Conservation (phyloP, 75 land plant species). For the Sequoia sempervirens region DNA sequence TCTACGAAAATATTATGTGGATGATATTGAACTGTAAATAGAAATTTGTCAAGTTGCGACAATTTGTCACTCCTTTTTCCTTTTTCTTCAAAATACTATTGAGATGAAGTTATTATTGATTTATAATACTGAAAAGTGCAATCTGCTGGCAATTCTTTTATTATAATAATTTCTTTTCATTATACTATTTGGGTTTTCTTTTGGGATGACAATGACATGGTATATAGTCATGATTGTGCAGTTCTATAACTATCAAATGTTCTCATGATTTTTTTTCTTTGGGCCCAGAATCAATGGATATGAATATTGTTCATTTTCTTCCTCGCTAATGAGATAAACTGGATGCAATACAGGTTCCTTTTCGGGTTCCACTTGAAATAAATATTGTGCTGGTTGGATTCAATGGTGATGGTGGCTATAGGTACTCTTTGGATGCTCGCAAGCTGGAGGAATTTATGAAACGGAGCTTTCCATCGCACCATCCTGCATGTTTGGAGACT, state of each 20-base stretch:
- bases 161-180: neutral
- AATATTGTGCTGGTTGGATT: conserved; percentile 91
- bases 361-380: conserved; percentile 87
- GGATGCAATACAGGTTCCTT: conserved; percentile 73
- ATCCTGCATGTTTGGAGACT: conserved; percentile 89
- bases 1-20: neutral
- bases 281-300: neutral
- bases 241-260: neutral
- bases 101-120: neutral
- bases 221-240: neutral
- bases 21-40: neutral
- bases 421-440: conserved; percentile 59
- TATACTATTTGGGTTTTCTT: neutral
- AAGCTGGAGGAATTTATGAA: conserved; percentile 68
- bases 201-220: neutral
- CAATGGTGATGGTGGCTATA: conserved; percentile 85
- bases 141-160: neutral
- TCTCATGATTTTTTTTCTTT: neutral
- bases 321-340: conserved; percentile 7
- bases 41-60: neutral
- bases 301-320: neutral
- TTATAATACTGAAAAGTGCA: neutral
- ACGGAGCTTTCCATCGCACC: conserved; percentile 63
- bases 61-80: neutral
- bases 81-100: neutral